These are phyloP conservation scores for Graphium sp. DNA, from an alignment of 2,329 filamentous ascomycete genomes.

Conservation along the genomic window DNA sequence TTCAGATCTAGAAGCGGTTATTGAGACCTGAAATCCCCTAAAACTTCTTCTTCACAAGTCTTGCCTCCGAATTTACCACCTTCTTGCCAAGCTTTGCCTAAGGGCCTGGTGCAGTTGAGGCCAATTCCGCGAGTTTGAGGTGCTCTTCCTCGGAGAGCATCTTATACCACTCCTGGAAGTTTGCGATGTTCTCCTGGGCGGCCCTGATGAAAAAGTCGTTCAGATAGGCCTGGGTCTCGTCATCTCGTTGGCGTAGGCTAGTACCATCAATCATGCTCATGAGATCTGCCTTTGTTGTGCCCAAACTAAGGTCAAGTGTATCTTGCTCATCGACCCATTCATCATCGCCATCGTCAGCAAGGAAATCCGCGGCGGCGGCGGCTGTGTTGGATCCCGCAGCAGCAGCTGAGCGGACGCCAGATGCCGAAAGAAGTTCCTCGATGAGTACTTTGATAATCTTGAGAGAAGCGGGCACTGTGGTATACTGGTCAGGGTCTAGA, in stretches of 20 bases:
- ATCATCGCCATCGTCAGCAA: slow-evolving; percentile 39
- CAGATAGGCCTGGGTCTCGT: slow-evolving; percentile 78
- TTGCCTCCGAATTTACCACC: too few relatives aligned
- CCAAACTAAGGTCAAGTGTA: slow-evolving; percentile 60
- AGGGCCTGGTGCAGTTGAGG: slow-evolving; percentile 15
- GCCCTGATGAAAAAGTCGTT: slow-evolving; percentile 60
- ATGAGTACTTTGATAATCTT: slow-evolving; percentile 96
- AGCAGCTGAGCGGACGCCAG: slow-evolving; percentile 43
- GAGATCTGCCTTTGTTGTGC: slow-evolving; percentile 53
- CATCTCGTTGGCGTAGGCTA: slow-evolving; percentile 53
- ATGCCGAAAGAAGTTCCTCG: slow-evolving; percentile 73
- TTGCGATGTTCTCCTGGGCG: slow-evolving; percentile 36
- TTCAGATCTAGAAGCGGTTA: too few relatives aligned
- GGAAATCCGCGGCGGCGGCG: slow-evolving; percentile 37
- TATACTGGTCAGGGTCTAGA: slow-evolving; percentile 74
- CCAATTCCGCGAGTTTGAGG: slow-evolving; percentile 36
- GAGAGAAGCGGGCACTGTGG: slow-evolving; percentile 68
- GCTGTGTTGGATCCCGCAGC: slow-evolving; percentile 47
- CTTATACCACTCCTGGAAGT: slow-evolving; percentile 39
- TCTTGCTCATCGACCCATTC: slow-evolving; percentile 87
- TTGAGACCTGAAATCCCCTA: too few relatives aligned
- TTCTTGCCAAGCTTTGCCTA: too few relatives aligned
- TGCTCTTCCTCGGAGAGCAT: slow-evolving; percentile 39
- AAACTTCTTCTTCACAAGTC: too few relatives aligned
- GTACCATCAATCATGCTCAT: slow-evolving; percentile 58